A percentile compares a stretch with the other conserved stretches of the same genome.
Evolutionary conservation across 345 rosid species (phyloP).

Genomic region (Laguncularia racemosa): DNA sequence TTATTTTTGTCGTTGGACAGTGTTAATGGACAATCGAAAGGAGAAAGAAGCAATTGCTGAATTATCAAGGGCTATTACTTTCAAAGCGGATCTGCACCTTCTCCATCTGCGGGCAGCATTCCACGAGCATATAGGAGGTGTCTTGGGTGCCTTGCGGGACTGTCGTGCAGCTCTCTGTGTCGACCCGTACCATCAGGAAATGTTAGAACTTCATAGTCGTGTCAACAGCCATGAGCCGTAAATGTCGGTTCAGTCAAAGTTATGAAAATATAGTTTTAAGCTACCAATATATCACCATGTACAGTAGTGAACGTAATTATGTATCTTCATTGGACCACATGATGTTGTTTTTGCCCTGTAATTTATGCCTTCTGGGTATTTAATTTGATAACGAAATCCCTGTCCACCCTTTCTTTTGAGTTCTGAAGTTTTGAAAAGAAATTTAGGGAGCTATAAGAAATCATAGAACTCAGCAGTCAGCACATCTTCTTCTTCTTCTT

Average conservation of each 20-base stretch:
- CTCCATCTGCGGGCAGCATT: slow-evolving; percentile 93
- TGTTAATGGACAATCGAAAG: slow-evolving; percentile 82
- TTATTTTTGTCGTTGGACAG: slow-evolving; percentile 22
- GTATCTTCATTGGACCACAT: neutral
- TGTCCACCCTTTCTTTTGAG: no score
- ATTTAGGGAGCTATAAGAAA: no score
- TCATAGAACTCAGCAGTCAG: no score
- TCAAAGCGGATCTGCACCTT: slow-evolving; percentile 91
- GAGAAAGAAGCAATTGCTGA: slow-evolving; percentile 89
- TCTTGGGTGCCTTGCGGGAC: slow-evolving; percentile 56
- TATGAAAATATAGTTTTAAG: neutral
- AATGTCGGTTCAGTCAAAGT: slow-evolving; percentile 5
- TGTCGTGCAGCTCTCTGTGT: slow-evolving; percentile 96
- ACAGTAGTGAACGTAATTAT: slow-evolving; percentile 4
- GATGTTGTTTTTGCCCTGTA: no score
- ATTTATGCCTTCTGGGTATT: no score
- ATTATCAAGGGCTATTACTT: slow-evolving; percentile 77
- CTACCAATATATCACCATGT: neutral
- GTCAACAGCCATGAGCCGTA: slow-evolving; percentile 92
- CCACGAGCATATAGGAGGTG: slow-evolving; percentile 78
- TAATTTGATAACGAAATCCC: no score
- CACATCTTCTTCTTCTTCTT: no score
- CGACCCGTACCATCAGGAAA: slow-evolving; percentile 90
- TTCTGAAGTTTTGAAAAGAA: no score
- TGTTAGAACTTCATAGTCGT: slow-evolving; percentile 86